Base-by-base conservation (phyloP, 2,329 filamentous ascomycete species). In the Parastagonospora avenae region DNA sequence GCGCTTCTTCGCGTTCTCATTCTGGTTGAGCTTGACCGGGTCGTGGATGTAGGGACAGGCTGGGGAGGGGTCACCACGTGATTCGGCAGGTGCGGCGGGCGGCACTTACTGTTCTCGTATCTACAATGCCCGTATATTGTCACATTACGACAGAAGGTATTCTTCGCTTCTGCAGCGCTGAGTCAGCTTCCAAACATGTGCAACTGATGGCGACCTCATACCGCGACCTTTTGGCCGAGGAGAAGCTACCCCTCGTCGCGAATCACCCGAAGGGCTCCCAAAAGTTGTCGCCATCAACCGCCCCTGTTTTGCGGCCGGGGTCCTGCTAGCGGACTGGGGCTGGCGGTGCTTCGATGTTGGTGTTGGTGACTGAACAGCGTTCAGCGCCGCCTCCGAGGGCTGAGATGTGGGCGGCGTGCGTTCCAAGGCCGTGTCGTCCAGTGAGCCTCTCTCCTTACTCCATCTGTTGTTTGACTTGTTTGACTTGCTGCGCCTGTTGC, bases 101-200 rank as follows among this genome's bases (percentile, higher is more conserved):
- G 30, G 40, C 32, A 71, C 70, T 66, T 60, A 72, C 90, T 91
- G 70, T 95, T 91, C 78, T 95, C 90, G 76, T 92, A 96, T 59
- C 91, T 88, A 74, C 92, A 97, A 75, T 93, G 90, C 48, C 92
- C 92, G 74, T 96, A 96, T 66, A 97, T 96, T 55, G 92, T 84
- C 55, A 97, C 88, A 76, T 97, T 96, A 69, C 92, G 88, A 77
- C 92, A 97, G 50, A 93, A 83, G 6, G 91, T 96, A 72, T 95
- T 92, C 77, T 93, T 95, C 45, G 85, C 79, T 73, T 89, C 90
- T 77, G 65, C 56, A 52, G 29, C 29, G 45, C 36, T 19, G 29
- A 15, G 65, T 71, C 55, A 71, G 66, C 64, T 39, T 27, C 43
- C 16, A 14, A 28, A 11, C 28, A 37, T 36, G 29, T 40, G 29